A percentile compares a stretch with the other conserved stretches of the same genome.
phyloP scores from a whole-genome alignment of 305 asterid species.

The Fraxinus sp. region DNA sequence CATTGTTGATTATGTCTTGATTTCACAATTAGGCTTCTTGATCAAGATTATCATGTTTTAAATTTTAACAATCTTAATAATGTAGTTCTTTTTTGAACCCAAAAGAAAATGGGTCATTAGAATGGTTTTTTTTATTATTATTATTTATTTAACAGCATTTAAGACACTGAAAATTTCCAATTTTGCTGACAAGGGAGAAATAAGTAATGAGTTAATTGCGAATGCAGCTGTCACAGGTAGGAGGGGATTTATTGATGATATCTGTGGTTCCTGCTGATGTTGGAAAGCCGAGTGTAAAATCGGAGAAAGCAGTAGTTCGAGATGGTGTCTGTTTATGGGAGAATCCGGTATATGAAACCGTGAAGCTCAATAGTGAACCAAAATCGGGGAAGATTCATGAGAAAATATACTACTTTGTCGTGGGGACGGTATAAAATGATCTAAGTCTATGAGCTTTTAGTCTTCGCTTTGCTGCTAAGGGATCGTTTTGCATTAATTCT shows the following conservation, averaged over 20 bases:
- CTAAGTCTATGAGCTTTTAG: conserved; percentile 19
- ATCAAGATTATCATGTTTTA: background rate
- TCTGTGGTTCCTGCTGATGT: conserved; percentile 86
- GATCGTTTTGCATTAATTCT: conserved; percentile 28
- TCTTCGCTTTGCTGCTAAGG: conserved; percentile 37
- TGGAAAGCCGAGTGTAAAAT: conserved; percentile 74
- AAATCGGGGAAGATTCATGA: conserved; percentile 87
- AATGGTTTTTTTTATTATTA: background rate
- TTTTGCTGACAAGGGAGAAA: conserved; percentile 13
- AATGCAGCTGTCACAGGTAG: conserved; percentile 57
- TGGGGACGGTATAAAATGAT: conserved; percentile 64
- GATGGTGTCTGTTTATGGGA: conserved; percentile 96
- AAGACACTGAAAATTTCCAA: background rate
- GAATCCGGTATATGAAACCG: conserved; percentile 73
- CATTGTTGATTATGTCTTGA: background rate
- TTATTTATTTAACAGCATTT: background rate
- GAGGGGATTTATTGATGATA: conserved; percentile 68
- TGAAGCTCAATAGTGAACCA: conserved; percentile 71
- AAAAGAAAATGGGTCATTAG: background rate
- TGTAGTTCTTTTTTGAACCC: background rate
- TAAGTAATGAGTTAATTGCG: conserved; percentile 22
- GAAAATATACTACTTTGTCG: conserved; percentile 77
- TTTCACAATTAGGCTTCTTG: background rate
- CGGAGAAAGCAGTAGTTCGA: conserved; percentile 65
- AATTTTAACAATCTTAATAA: background rate